A percentile compares a stretch with the other conserved stretches of the same genome.
These are phyloP conservation scores for Penicillium sp. DNA, from an alignment of 2,329 filamentous ascomycete species.

Conservation along the genomic window DNA sequence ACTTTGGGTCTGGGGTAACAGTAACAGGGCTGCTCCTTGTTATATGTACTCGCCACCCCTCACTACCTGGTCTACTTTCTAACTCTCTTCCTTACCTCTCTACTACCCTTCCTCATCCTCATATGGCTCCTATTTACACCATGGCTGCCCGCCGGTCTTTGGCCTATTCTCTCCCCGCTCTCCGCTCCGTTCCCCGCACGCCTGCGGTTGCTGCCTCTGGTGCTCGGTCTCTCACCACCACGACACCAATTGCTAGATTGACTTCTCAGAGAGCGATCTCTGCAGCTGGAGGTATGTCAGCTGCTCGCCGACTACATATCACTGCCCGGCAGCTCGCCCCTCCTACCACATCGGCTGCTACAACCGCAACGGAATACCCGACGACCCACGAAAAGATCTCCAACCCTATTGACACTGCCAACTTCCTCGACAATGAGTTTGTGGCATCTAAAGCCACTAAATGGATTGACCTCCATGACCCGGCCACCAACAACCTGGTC, in stretches of 20 bases:
- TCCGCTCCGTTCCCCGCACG: slow-evolving; percentile 38
- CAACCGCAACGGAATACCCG: slow-evolving; percentile 51
- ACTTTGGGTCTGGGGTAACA: slow-evolving; percentile 22
- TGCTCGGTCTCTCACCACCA: slow-evolving; percentile 24
- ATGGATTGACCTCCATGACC: slow-evolving; percentile 62
- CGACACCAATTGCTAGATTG: slow-evolving; percentile 20
- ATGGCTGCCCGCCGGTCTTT: slow-evolving; percentile 39
- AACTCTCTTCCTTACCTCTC: not conserved
- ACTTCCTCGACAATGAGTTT: slow-evolving; percentile 62
- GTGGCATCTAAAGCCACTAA: slow-evolving; percentile 52
- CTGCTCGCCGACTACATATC: slow-evolving; percentile 45
- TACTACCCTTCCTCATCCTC: not conserved
- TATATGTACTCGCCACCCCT: not conserved
- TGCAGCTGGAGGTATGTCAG: slow-evolving; percentile 22
- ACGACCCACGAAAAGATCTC: slow-evolving; percentile 53
- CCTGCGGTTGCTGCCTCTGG: slow-evolving; percentile 20
- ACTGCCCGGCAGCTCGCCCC: slow-evolving; percentile 50
- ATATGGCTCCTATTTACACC: slow-evolving; percentile 10
- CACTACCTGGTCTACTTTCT: not conserved
- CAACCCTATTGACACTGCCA: slow-evolving; percentile 54
- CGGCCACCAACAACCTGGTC: slow-evolving; percentile 62
- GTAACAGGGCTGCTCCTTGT: slow-evolving; percentile 1
- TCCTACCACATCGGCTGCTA: slow-evolving; percentile 47
- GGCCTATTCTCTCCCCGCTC: slow-evolving; percentile 36
- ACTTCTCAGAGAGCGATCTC: slow-evolving; percentile 14